These are phyloP conservation scores for Acmispon strigosus DNA, from an alignment of 306 rosid genomes.

Conservation along the genomic window DNA sequence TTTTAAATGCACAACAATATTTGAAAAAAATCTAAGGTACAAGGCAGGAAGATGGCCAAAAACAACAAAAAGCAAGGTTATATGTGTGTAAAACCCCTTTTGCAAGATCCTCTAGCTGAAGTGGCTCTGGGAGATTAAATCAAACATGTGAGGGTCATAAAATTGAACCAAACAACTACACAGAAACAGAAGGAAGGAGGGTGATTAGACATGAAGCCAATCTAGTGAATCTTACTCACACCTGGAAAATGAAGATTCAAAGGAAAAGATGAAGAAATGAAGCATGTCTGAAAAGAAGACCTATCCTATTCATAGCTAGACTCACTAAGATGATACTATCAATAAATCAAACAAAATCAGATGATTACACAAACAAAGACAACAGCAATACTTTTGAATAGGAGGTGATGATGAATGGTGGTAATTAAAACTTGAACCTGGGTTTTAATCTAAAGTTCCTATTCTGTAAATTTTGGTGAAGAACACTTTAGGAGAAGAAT, in stretches of 20 bases:
- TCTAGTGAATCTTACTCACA: background rate
- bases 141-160: too few species aligned
- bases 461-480: background rate
- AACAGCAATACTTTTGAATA: slow-evolving; percentile 13
- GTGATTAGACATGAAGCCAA: background rate
- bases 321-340: background rate
- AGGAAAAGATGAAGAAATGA: background rate
- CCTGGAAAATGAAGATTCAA: background rate
- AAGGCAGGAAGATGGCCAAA: background rate
- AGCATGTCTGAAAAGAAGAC: slow-evolving; percentile 19
- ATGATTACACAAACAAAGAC: slow-evolving; percentile 28
- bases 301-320: slow-evolving; percentile 23
- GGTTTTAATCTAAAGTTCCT: background rate
- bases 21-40: background rate
- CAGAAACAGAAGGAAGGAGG: too few species aligned
- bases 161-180: too few species aligned
- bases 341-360: slow-evolving; percentile 23
- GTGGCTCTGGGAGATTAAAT: background rate
- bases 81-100: background rate
- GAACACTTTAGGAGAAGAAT: slow-evolving; percentile 7
- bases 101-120: background rate
- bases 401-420: too few species aligned
- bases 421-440: slow-evolving; percentile 17
- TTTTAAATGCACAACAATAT: background rate
- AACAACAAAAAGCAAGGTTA: background rate